Evolutionary conservation across 768 basidiomycete species (phyloP).

Genomic region (Lepiota brunneoincarnata): DNA sequence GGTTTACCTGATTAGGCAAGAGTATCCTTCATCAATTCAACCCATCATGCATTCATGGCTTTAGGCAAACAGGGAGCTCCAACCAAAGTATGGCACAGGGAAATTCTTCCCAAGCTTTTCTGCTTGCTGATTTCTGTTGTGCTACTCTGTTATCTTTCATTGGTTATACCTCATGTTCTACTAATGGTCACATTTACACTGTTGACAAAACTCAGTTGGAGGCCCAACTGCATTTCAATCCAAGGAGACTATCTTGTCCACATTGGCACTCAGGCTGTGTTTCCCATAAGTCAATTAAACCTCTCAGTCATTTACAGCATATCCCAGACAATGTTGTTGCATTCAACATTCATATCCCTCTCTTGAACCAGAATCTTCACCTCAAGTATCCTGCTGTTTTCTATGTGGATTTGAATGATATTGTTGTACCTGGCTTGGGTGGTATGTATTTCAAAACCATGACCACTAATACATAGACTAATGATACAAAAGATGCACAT

Average conservation of each 20-base stretch:
- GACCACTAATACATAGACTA: neutral
- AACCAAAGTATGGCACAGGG: neutral
- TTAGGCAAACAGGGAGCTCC: neutral
- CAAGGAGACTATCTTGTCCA: slow-evolving; percentile 43
- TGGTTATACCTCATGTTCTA: slow-evolving; percentile 59
- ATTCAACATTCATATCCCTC: neutral
- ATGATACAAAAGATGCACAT: slow-evolving; percentile 59
- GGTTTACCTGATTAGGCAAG: slow-evolving; percentile 1
- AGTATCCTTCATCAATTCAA: neutral
- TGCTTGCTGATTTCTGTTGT: neutral
- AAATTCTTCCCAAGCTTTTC: neutral
- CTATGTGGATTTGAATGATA: slow-evolving; percentile 26
- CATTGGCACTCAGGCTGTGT: slow-evolving; percentile 48
- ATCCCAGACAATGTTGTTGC: neutral
- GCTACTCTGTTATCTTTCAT: neutral
- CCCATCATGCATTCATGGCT: slow-evolving; percentile 8
- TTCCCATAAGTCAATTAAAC: neutral
- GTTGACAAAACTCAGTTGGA: slow-evolving; percentile 51
- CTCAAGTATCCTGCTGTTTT: slow-evolving; percentile 8
- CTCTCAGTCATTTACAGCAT: neutral
- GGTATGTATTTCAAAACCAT: slow-evolving; percentile 36
- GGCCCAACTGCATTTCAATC: slow-evolving; percentile 64
- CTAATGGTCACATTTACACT: slow-evolving; percentile 57
- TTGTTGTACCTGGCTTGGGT: slow-evolving; percentile 71
- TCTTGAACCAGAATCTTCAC: neutral